phyloP scores from a whole-genome alignment of 2,329 filamentous ascomycete species.

The Claviceps pusilla region DNA sequence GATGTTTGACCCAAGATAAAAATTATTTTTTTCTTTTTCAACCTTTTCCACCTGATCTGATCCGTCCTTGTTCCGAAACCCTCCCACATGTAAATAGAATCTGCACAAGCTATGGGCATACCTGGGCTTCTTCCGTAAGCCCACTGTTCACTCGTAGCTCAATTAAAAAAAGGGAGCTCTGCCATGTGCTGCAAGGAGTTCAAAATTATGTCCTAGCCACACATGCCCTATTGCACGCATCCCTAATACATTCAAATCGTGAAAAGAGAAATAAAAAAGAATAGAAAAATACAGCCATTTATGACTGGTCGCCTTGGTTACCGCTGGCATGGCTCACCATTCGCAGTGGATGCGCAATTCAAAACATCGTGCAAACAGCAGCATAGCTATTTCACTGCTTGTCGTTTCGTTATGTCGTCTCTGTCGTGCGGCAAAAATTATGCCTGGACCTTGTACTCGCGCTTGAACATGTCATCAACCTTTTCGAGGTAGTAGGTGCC shows the following conservation, averaged over 20 bases:
- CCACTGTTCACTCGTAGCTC: not conserved
- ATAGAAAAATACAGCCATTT: not conserved
- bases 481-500: constrained; percentile 67
- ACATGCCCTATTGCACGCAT: constrained; percentile 4
- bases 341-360: not conserved
- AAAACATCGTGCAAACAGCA: constrained; percentile 3
- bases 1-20: not conserved
- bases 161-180: constrained; percentile 3
- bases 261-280: not conserved
- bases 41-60: not conserved
- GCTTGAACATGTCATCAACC: constrained; percentile 76
- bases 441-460: constrained; percentile 61
- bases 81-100: not conserved
- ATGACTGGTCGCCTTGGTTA: not conserved
- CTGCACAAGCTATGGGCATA: constrained; percentile 5
- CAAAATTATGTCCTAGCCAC: constrained; percentile 5
- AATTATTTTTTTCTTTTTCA: not conserved
- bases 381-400: constrained; percentile 1
- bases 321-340: not conserved
- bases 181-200: not conserved
- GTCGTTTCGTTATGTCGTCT: not conserved
- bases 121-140: not conserved
- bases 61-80: not conserved
- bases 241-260: constrained; percentile 6
- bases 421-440: constrained; percentile 22